These are phyloP conservation scores for Hericium coralloides DNA, from an alignment of 768 basidiomycete genomes.

Conservation along the genomic window DNA sequence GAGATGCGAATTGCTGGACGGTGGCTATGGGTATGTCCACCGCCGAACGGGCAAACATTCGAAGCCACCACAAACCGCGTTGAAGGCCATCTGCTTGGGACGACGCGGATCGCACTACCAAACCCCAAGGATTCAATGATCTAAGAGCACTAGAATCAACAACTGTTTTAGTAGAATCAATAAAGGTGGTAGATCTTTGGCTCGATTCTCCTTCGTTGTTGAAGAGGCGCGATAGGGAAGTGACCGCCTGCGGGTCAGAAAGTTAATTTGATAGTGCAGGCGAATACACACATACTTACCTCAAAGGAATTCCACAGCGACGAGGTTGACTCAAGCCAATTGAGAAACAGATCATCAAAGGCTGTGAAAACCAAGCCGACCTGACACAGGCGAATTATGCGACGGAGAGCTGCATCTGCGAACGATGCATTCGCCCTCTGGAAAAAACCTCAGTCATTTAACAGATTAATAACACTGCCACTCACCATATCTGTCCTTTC, in stretches of 20 bases:
- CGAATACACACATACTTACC: conserved; percentile 26
- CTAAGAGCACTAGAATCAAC: conserved; percentile 21
- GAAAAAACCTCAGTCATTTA: no score
- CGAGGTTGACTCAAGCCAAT: conserved; percentile 47
- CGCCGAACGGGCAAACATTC: conserved; percentile 52
- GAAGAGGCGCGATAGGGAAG: conserved; percentile 45
- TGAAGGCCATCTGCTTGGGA: conserved; percentile 34
- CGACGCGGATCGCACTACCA: conserved; percentile 35
- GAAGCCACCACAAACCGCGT: conserved; percentile 49
- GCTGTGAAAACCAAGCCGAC: conserved; percentile 43
- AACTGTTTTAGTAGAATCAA: conserved; percentile 23
- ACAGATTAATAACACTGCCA: neutral
- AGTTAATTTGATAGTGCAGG: neutral
- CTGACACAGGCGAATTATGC: conserved; percentile 46
- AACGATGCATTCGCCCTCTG: conserved; percentile 10
- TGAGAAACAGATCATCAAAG: conserved; percentile 49
- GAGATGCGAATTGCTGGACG: conserved; percentile 37
- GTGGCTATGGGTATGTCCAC: conserved; percentile 48
- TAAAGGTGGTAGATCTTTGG: conserved; percentile 29
- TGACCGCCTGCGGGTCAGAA: conserved; percentile 1
- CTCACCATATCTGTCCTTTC: neutral
- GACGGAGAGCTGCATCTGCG: conserved; percentile 36
- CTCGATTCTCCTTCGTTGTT: conserved; percentile 38
- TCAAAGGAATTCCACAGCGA: conserved; percentile 25
- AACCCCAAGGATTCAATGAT: conserved; percentile 46